Conservation (phyloP, 345 rosid species). For the Salix caprea region DNA sequence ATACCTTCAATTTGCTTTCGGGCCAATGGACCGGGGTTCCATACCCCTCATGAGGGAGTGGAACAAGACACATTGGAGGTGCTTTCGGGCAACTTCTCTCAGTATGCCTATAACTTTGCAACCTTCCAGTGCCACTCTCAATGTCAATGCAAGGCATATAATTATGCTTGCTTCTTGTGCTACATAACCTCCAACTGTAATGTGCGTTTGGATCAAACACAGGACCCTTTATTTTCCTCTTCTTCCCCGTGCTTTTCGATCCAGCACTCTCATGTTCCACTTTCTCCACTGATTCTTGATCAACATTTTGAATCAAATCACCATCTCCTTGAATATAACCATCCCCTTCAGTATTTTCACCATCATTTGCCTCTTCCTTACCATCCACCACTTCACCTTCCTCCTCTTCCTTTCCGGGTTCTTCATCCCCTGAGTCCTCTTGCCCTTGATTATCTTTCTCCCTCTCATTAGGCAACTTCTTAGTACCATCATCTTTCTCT, state of each 20-base stretch:
- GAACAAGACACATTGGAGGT: conserved; percentile 76
- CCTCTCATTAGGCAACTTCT: conserved; percentile 34
- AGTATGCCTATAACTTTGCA: conserved; percentile 65
- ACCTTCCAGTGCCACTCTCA: conserved; percentile 56
- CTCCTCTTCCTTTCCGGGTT: conserved; percentile 36
- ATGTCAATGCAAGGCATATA: conserved; percentile 93
- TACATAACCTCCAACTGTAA: conserved; percentile 80
- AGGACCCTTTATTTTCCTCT: conserved; percentile 71
- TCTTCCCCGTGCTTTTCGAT: conserved; percentile 29
- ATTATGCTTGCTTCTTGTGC: conserved; percentile 84
- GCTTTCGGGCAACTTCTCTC: conserved; percentile 85
- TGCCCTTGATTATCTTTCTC: conserved; percentile 35
- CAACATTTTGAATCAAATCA: conserved; percentile 40
- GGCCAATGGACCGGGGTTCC: conserved; percentile 75
- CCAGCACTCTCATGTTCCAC: conserved; percentile 42
- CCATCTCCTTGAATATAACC: conserved; percentile 39
- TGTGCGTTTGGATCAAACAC: conserved; percentile 78
- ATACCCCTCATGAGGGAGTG: conserved; percentile 77
- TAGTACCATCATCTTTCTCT: conserved; percentile 24
- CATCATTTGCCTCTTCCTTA: conserved; percentile 42
- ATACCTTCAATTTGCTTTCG: conserved; percentile 74
- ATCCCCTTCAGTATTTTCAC: conserved; percentile 37
- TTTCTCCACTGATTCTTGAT: conserved; percentile 43
- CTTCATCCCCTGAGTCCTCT: conserved; percentile 45
- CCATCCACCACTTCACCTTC: conserved; percentile 51